These are phyloP conservation scores for Epichloe amarillans DNA, from an alignment of 2,329 filamentous ascomycete species.

Conservation along the genomic window DNA sequence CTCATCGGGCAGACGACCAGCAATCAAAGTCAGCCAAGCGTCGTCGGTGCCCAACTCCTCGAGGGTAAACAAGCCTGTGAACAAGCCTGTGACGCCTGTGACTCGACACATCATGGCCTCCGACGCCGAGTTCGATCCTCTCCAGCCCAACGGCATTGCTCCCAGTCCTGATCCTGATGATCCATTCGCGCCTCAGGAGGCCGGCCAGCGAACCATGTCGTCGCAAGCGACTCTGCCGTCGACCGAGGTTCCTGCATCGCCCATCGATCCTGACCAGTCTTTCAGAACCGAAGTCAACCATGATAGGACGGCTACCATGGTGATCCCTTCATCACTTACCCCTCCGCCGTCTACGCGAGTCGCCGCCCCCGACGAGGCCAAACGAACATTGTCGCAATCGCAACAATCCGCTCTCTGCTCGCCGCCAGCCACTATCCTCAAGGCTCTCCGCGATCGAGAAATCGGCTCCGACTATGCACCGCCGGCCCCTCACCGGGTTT, in stretches of 20 bases:
- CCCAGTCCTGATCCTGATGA: slow-evolving; percentile 18
- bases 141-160: slow-evolving; percentile 21
- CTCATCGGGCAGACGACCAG: not conserved
- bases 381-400: slow-evolving; percentile 23
- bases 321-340: slow-evolving; percentile 45
- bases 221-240: slow-evolving; percentile 44
- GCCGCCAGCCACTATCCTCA: slow-evolving; percentile 35
- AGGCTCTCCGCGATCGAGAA: slow-evolving; percentile 19
- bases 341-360: slow-evolving; percentile 43
- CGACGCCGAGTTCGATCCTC: slow-evolving; percentile 20
- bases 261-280: slow-evolving; percentile 33
- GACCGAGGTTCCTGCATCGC: slow-evolving; percentile 42
- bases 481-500: slow-evolving; percentile 36
- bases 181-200: slow-evolving; percentile 19
- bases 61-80: not conserved
- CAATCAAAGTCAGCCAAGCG: not conserved
- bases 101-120: slow-evolving; percentile 18
- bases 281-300: slow-evolving; percentile 39
- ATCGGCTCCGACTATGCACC: slow-evolving; percentile 28
- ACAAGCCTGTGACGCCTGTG: too few relatives aligned
- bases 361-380: slow-evolving; percentile 17
- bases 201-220: slow-evolving; percentile 16
- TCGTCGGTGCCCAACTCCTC: not conserved
- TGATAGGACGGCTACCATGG: slow-evolving; percentile 26
- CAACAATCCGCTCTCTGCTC: slow-evolving; percentile 39